Evolutionary conservation across 2,329 filamentous ascomycete species (phyloP).

Genomic region (Cladosporium velox): DNA sequence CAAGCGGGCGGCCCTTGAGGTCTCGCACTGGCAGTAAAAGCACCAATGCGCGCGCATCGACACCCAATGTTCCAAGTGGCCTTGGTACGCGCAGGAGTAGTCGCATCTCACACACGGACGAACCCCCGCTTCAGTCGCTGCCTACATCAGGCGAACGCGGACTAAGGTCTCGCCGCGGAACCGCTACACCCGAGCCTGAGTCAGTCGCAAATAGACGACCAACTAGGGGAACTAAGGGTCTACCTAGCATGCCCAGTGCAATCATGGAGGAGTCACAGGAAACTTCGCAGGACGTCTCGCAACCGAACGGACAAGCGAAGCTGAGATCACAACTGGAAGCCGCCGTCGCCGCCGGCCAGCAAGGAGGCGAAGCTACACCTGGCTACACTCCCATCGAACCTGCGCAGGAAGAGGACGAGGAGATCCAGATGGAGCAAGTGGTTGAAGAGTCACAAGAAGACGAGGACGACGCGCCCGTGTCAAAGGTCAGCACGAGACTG

Average conservation of each 20-base stretch:
- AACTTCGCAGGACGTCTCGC: conserved; percentile 40
- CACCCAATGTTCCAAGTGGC: conserved; percentile 27
- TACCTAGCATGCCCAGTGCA: conserved; percentile 51
- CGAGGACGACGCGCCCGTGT: conserved; percentile 58
- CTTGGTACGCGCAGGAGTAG: conserved; percentile 54
- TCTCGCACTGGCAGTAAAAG: conserved; percentile 43
- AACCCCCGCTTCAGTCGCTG: conserved; percentile 58
- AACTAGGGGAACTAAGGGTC: conserved; percentile 49
- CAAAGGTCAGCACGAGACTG: conserved; percentile 49
- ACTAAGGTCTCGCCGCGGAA: conserved; percentile 56
- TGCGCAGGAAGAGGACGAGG: conserved; percentile 36
- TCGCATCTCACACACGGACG: conserved; percentile 59
- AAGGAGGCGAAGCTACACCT: conserved; percentile 29
- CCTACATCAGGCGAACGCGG: conserved; percentile 62
- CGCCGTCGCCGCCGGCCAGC: conserved; percentile 27
- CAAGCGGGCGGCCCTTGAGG: conserved; percentile 33
- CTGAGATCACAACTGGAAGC: conserved; percentile 35
- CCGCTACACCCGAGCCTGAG: conserved; percentile 51
- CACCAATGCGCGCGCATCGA: conserved; percentile 37
- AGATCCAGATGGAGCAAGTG: conserved; percentile 36
- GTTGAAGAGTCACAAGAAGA: conserved; percentile 52
- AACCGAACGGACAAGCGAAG: conserved; percentile 31
- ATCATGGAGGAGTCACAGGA: conserved; percentile 59
- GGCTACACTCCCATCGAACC: conserved; percentile 22
- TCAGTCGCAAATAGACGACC: conserved; percentile 42